Evolutionary conservation across 2,329 filamentous ascomycete genomes (phyloP).

Genomic region (Ascochyta clinopodiicola): DNA sequence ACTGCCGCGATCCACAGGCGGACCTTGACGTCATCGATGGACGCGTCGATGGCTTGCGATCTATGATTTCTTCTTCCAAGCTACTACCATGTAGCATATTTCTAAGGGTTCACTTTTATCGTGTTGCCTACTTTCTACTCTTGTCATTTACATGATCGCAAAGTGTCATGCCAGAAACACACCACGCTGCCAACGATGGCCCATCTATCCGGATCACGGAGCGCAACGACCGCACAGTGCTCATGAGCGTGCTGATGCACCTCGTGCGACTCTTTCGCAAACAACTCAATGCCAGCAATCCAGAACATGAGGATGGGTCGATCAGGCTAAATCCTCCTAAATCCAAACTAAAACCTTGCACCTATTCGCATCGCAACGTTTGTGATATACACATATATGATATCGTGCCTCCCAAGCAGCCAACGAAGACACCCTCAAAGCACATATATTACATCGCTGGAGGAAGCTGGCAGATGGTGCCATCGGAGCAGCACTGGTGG

Average conservation of each 20-base stretch:
- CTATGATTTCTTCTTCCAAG: conserved; percentile 2
- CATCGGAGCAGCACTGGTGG: conserved; percentile 60
- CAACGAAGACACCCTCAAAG: conserved; percentile 26
- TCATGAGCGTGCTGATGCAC: conserved; percentile 49
- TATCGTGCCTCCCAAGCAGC: conserved; percentile 34
- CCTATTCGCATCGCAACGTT: conserved; percentile 50
- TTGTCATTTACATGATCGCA: background rate
- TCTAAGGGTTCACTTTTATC: background rate
- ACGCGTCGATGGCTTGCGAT: conserved; percentile 1
- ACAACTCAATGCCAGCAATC: conserved; percentile 39
- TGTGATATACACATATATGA: conserved; percentile 58
- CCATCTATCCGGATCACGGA: conserved; percentile 43
- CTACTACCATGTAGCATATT: background rate
- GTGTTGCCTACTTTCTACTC: background rate
- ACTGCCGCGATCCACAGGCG: background rate
- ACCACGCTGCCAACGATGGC: conserved; percentile 9
- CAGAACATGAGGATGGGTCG: conserved; percentile 50
- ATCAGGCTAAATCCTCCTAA: conserved; percentile 47
- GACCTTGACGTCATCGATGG: conserved; percentile 11
- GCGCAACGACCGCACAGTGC: conserved; percentile 48
- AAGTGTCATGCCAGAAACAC: conserved; percentile 8
- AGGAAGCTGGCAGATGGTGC: conserved; percentile 62
- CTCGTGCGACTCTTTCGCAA: conserved; percentile 48
- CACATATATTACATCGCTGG: conserved; percentile 63
- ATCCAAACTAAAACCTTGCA: conserved; percentile 42